Evolutionary conservation across 192 early-diverging fungal genomes (phyloP), one percentile per base, ranked within the genome.

Genomic region (Coemansia sp.): DNA sequence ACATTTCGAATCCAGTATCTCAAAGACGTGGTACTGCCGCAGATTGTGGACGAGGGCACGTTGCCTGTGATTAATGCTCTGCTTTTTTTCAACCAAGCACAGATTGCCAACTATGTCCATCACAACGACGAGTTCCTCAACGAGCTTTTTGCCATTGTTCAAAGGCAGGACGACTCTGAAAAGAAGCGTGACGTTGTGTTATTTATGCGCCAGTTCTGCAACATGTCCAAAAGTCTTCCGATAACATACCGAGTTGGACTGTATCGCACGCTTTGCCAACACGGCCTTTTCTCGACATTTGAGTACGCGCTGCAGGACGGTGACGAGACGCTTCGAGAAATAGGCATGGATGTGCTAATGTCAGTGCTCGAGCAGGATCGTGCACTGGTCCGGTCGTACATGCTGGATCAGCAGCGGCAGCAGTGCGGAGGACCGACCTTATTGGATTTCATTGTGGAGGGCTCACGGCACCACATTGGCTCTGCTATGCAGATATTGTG

Each of bases 1-100:
- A 90, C 92, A 7, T 96, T 92, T 66, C 86, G 96, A 6, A 59
- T 95, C 11, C 92, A 93, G 63, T 98, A 88, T 55, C 83, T 98
- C 2, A 92, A 94, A 51, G 94, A 96, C 67, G 90, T 90, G 0
- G 90, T 92, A 0, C 83, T 98, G 21, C 87, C 87, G 6, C 85
- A 88, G 1, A 73, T 88, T 52, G 64, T 95, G 14, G 93, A 95
- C 60, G 95, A 98, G 21, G 82, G 76, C 9, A 89, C 89, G 4
- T 82, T 87, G 32, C 85, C 94, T 7, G 83, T 87, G 19, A 75
- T 98, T 56, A 87, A 87, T 27, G 86, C 90, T 0, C 74, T 94
- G 42, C 87, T 91, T 6, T 93, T 91, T 64, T 89, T 89, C 76
- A 93, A 94, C 69, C 86, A 96, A 63, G 83, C 89, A 25, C 94